A percentile compares a stretch with the other conserved stretches of the same genome.
Evolutionary conservation across 495 filamentous ascomycete species (phyloP).

Genomic region (Aspergillus egyptiacus): DNA sequence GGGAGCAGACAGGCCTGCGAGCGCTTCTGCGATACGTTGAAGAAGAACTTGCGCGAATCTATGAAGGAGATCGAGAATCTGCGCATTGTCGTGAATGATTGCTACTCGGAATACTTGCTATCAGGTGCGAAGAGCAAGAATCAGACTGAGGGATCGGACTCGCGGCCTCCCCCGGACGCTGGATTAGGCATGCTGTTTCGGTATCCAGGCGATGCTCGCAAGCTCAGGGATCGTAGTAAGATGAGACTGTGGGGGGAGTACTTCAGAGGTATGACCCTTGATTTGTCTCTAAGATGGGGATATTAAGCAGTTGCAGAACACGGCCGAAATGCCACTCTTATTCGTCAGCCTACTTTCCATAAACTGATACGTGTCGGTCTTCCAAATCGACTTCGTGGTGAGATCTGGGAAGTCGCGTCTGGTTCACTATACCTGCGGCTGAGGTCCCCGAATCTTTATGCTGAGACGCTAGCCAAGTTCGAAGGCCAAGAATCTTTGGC

Average conservation of each 20-base stretch:
- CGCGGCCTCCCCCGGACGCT: slow-evolving; percentile 75
- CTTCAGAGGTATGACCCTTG: slow-evolving; percentile 53
- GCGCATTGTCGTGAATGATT: slow-evolving; percentile 67
- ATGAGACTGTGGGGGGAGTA: slow-evolving; percentile 98
- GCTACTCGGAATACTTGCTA: slow-evolving; percentile 90
- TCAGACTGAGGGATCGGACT: slow-evolving; percentile 32
- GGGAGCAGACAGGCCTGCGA: slow-evolving; percentile 86
- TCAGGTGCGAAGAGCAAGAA: slow-evolving; percentile 39
- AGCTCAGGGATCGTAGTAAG: slow-evolving; percentile 90
- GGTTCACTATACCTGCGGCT: slow-evolving; percentile 84
- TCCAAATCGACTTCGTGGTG: slow-evolving; percentile 86
- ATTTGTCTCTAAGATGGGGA: background rate
- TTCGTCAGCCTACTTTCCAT: slow-evolving; percentile 95
- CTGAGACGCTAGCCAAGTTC: slow-evolving; percentile 76
- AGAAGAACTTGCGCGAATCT: slow-evolving; percentile 75
- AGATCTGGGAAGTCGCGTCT: slow-evolving; percentile 92
- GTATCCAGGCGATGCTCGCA: slow-evolving; percentile 94
- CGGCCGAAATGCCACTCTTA: slow-evolving; percentile 82
- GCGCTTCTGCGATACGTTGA: slow-evolving; percentile 91
- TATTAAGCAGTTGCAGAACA: slow-evolving; percentile 57
- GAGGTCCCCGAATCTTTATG: slow-evolving; percentile 75
- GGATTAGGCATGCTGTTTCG: slow-evolving; percentile 88
- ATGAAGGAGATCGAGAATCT: slow-evolving; percentile 82
- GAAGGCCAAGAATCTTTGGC: slow-evolving; percentile 80
- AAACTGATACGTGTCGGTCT: slow-evolving; percentile 93